These are phyloP conservation scores for Lactarius psammicola DNA, from an alignment of 768 basidiomycete genomes.

Conservation along the genomic window DNA sequence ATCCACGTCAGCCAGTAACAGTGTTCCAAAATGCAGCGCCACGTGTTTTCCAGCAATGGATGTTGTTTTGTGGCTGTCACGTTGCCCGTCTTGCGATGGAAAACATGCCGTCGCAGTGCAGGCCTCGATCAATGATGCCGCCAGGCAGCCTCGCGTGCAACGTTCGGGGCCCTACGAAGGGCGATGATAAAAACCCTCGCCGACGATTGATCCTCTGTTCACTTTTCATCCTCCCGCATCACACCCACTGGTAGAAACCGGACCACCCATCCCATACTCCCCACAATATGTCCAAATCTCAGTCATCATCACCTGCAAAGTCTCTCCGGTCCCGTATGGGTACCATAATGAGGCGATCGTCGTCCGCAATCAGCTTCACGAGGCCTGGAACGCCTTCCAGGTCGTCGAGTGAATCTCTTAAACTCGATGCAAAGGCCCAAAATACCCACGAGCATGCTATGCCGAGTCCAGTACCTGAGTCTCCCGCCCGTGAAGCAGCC, in stretches of 20 bases:
- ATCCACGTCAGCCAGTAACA: background rate
- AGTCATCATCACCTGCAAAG: constrained; percentile 14
- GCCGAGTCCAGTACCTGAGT: constrained; percentile 70
- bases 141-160: constrained; percentile 27
- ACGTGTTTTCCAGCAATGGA: background rate
- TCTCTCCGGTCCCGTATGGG: constrained; percentile 26
- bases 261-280: background rate
- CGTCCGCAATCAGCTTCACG: constrained; percentile 25
- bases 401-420: constrained; percentile 32
- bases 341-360: constrained; percentile 26
- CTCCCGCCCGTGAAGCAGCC: constrained; percentile 58
- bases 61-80: background rate
- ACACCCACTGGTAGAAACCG: background rate
- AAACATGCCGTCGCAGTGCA: constrained; percentile 24
- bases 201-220: constrained; percentile 17
- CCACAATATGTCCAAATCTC: constrained; percentile 24
- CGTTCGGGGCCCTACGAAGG: background rate
- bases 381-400: constrained; percentile 19
- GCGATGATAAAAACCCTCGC: constrained; percentile 21
- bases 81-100: constrained; percentile 11
- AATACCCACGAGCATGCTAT: constrained; percentile 33
- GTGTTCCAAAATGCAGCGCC: background rate
- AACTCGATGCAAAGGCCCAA: constrained; percentile 38
- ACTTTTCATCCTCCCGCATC: constrained; percentile 13
- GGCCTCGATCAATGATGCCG: constrained; percentile 27